A percentile compares a stretch with the other conserved stretches of the same genome.
phyloP scores from a whole-genome alignment of 2,329 filamentous ascomycete species.

The Alternaria tenuissima region DNA sequence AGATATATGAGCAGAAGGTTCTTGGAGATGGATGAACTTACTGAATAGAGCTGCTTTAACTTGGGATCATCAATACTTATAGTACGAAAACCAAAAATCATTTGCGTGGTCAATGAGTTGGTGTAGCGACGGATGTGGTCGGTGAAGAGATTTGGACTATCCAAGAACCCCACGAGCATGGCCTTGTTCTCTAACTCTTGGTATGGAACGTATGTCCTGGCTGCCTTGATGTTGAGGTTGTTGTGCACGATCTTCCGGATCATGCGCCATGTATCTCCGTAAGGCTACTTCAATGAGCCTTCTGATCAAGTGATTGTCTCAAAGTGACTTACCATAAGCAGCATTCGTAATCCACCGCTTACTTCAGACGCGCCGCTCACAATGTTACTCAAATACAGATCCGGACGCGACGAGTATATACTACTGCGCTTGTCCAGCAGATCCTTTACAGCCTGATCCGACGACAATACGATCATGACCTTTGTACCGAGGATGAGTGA shows the following conservation, averaged over 20 bases:
- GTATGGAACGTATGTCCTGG: conserved; percentile 55
- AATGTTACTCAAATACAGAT: conserved; percentile 29
- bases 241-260: conserved; percentile 32
- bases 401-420: conserved; percentile 60
- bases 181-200: conserved; percentile 65
- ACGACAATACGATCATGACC: conserved; percentile 58
- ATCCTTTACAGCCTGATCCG: conserved; percentile 59
- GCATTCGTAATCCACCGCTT: conserved; percentile 19
- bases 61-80: conserved; percentile 26
- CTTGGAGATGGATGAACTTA: not conserved
- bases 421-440: conserved; percentile 60
- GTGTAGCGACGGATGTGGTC: conserved; percentile 60
- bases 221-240: conserved; percentile 29
- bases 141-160: conserved; percentile 53
- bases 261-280: conserved; percentile 26
- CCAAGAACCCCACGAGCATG: conserved; percentile 61
- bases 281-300: conserved; percentile 11
- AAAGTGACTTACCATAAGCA: conserved; percentile 21
- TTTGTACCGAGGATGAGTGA: conserved; percentile 61
- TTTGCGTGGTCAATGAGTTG: conserved; percentile 59
- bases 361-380: conserved; percentile 13
- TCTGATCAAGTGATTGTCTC: accelerated
- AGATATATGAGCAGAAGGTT: conserved; percentile 8
- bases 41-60: conserved; percentile 25
- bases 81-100: conserved; percentile 57